These are phyloP conservation scores for Oryza brachyantha DNA, from an alignment of 176 grass and related monocot genomes.

Conservation along the genomic window DNA sequence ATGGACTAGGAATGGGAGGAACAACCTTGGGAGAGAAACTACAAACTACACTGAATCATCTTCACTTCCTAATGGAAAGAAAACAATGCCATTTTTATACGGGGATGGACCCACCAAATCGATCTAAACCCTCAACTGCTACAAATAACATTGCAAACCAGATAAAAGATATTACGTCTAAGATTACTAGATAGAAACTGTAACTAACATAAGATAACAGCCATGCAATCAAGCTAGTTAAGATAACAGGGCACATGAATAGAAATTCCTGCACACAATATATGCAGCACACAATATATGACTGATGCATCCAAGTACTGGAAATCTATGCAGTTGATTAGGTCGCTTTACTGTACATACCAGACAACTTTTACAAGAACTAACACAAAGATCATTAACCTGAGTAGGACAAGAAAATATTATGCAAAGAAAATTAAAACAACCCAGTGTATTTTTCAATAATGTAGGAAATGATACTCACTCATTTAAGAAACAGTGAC, in stretches of 20 bases:
- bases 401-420: neutral
- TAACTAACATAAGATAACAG: neutral
- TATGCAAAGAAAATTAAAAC: neutral
- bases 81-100: neutral
- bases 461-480: neutral
- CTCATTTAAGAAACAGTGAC: neutral
- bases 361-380: slow-evolving; percentile 4
- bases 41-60: neutral
- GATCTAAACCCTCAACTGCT: neutral
- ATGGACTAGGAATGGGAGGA: no score
- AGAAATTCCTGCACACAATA: neutral
- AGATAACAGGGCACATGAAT: neutral
- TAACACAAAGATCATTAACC: neutral
- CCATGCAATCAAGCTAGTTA: no score
- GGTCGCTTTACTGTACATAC: slow-evolving; percentile 4
- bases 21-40: neutral
- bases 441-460: neutral
- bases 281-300: neutral
- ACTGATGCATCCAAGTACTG: neutral
- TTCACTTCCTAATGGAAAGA: neutral
- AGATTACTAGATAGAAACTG: neutral
- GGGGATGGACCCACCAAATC: neutral
- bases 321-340: neutral
- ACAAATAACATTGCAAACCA: neutral
- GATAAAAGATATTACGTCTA: neutral